phyloP scores from a whole-genome alignment of 2,329 filamentous ascomycete species.

The Fusarium musae region DNA sequence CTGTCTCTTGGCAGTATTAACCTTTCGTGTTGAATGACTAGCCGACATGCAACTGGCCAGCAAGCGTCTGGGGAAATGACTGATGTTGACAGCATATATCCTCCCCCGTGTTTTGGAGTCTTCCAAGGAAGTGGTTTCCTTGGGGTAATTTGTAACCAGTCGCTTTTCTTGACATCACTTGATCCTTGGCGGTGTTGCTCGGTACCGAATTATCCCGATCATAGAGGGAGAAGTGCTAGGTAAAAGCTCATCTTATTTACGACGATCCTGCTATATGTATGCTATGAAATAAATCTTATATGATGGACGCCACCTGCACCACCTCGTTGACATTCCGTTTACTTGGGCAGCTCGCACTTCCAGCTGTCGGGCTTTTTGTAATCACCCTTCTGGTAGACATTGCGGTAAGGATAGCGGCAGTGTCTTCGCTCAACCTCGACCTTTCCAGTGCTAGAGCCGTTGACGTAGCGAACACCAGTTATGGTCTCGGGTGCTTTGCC shows the following conservation, averaged over 20 bases:
- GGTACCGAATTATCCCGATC: constrained; percentile 1
- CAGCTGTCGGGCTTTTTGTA: constrained; percentile 21
- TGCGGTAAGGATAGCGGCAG: constrained; percentile 28
- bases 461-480: constrained; percentile 47
- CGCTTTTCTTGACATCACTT: constrained; percentile 19
- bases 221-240: neutral
- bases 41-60: neutral
- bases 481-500: constrained; percentile 55
- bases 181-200: neutral
- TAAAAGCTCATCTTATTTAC: constrained; percentile 20
- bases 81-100: constrained; percentile 11
- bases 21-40: neutral
- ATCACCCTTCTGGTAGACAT: constrained; percentile 11
- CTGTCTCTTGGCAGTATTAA: constrained; percentile 11
- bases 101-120: constrained; percentile 9
- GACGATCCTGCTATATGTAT: neutral
- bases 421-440: constrained; percentile 30
- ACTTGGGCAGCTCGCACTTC: constrained; percentile 10
- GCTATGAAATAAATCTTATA: constrained; percentile 11
- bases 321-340: neutral
- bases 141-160: constrained; percentile 1
- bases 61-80: constrained; percentile 19
- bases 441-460: constrained; percentile 5
- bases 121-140: constrained; percentile 11
- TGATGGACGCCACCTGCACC: neutral